These are phyloP conservation scores for Yarrowia divulgata DNA, from an alignment of 805 yeast genomes.

Conservation along the genomic window DNA sequence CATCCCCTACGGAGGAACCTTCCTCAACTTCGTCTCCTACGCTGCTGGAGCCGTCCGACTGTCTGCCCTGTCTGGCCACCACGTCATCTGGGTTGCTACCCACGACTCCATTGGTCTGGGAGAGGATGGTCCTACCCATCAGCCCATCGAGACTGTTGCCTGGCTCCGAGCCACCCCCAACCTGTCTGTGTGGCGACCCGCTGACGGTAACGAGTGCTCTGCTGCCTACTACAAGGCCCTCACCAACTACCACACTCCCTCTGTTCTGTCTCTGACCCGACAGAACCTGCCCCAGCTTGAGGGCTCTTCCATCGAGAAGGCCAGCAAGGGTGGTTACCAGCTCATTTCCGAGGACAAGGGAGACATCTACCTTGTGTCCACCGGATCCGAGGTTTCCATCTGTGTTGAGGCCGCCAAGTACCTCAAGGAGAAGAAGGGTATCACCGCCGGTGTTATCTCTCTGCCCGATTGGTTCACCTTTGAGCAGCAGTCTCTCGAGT, in stretches of 20 bases:
- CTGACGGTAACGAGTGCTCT: constrained; percentile 58
- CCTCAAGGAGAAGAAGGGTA: constrained; percentile 65
- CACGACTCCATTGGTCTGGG: constrained; percentile 65
- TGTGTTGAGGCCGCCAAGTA: constrained; percentile 82
- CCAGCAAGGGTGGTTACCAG: constrained; percentile 93
- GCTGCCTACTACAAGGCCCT: constrained; percentile 66
- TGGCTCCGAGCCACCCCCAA: constrained; percentile 61
- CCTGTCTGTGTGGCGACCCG: constrained; percentile 58
- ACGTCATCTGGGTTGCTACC: constrained; percentile 59
- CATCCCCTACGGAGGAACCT: constrained; percentile 95
- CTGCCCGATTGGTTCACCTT: constrained; percentile 92
- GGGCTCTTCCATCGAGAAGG: constrained; percentile 91
- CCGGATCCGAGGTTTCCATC: constrained; percentile 93
- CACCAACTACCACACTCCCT: constrained; percentile 65
- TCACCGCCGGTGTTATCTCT: constrained; percentile 84
- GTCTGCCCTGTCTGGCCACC: constrained; percentile 56
- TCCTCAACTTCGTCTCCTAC: constrained; percentile 84
- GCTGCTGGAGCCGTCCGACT: constrained; percentile 61
- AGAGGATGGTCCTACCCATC: constrained; percentile 65
- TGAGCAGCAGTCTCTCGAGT: constrained; percentile 80
- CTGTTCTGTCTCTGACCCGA: constrained; percentile 75
- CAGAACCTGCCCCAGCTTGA: constrained; percentile 88
- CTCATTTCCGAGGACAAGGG: constrained; percentile 64
- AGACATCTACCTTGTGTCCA: constrained; percentile 78
- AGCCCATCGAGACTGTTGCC: constrained; percentile 59